Evolutionary conservation across 2,329 filamentous ascomycete species (phyloP), one percentile per base, ranked within the genome.

Genomic region (Sodiomyces alkalinus): DNA sequence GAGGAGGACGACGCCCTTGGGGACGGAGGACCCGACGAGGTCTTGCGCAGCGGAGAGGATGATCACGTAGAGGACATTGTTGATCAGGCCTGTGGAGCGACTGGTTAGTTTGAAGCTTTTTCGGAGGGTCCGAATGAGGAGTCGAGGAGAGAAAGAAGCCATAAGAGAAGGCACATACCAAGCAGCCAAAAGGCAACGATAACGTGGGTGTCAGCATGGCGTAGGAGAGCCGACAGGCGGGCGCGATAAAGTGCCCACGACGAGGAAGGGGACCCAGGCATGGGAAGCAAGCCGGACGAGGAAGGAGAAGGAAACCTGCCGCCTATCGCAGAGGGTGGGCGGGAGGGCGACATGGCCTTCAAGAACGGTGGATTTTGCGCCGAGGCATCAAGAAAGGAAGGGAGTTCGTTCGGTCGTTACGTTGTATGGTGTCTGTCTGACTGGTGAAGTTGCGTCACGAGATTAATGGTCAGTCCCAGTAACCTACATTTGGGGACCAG

Each of bases 1-100:
- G 36, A 96, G 80, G 30, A 96, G 75, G 31, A 98, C 87, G 32
- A 92, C 69, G 41, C 81, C 83, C 52, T 96, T 96, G 27, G 90
- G 90, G 2, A 94, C 65, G 18, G 81, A 76, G 18, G 81, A 77
- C 19, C 87, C 87, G 42, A 96, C 90, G 36, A 98, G 80, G 46
- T 98, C 90, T 44, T 94, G 80, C 4, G 90, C 90, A 19, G 90
- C 81, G 17, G 85, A 92, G 44, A 98, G 78, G 48, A 96, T 90
- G 51, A 96, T 81, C 31, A 96, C 87, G 55, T 94, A 96, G 56
- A 94, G 79, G 41, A 96, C 82, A 58, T 96, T 96, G 56, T 98
- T 96, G 49, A 96, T 90, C 12, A 90, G 60, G 29, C 82, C 82
- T 87, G 44, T 17, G 9, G 14, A 22, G 7, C n/a, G 14, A 13